Base-by-base conservation (phyloP, 768 basidiomycete genomes). In the Naganishia vaughanmartiniae region DNA sequence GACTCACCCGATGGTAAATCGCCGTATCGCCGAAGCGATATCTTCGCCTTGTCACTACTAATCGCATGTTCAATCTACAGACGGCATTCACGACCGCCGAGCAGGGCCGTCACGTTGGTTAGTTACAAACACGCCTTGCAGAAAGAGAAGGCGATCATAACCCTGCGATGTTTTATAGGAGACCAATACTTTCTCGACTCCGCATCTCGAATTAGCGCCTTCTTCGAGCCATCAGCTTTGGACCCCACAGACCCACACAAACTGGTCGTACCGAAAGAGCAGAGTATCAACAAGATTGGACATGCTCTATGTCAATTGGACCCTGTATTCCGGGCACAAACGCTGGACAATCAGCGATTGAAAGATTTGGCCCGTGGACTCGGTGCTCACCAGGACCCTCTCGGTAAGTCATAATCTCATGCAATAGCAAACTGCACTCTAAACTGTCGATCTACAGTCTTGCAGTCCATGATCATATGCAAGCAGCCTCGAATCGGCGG, bases 391-490 rank as follows among this genome's bases (percentile, higher is more conserved):
- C 84, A 84, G 68, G 89, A 94, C 80, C 95, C 95, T 2, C 10
- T 88, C 88, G 54, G 89, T 68, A 56, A 11, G 66, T 57, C 2
- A 15, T n/a, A 31, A 19, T 54, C 21, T 21, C 17, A n/a, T 28
- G 12, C n/a, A 14, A 31, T 36, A 31, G 17, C n/a, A 7, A 31
- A 3, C 33, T 15, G 21, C 17, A 36, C 3, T 21, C 51, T 31
- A 24, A 39, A 30, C 15, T 45, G 0, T 45, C 30, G 53, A 33
- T 17, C 26, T 21, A 34, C 74, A 90, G 93, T 91, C 1, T 83
- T 94, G 36, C 93, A 95, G 77, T 92, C 90, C 2, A 96, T 96
- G 93, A 84, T 95, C 36, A 99, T 98, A 71, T 93, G 89, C 76
- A 98, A 98, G 81, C 93, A 97, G 78, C 88, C 91, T 5, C 85